Conservation (phyloP, 1,284 basidiomycete genomes). For the Rhodofomes roseus region DNA sequence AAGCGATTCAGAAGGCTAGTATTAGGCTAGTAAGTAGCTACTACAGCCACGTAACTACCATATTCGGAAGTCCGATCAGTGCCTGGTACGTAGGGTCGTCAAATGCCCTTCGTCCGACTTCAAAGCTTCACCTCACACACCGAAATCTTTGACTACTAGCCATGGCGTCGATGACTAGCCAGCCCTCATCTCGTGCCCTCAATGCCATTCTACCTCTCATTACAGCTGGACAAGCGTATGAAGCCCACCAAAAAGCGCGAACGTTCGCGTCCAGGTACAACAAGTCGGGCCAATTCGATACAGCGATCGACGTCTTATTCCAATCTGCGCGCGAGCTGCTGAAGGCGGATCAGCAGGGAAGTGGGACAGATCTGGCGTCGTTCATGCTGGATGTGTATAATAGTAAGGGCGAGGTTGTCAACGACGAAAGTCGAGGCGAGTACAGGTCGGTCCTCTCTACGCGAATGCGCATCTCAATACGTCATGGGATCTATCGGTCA, state of each 20-base stretch:
- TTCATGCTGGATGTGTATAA: conserved; percentile 84
- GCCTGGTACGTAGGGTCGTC: neutral
- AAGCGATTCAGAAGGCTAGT: neutral
- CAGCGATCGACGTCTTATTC: conserved; percentile 86
- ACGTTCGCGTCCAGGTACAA: conserved; percentile 88
- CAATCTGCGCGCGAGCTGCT: conserved; percentile 80
- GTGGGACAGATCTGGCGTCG: conserved; percentile 77
- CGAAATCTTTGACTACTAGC: neutral
- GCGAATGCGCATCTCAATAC: neutral
- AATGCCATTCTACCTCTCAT: conserved; percentile 77
- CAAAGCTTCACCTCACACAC: neutral
- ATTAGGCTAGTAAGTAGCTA: too few relatives aligned
- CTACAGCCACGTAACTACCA: neutral
- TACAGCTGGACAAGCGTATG: conserved; percentile 69
- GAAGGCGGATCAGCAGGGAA: conserved; percentile 84
- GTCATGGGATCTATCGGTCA: conserved; percentile 22
- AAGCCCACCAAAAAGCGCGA: conserved; percentile 92
- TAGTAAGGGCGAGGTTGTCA: conserved; percentile 60
- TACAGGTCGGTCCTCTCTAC: conserved; percentile 2
- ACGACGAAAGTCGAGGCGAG: conserved; percentile 75
- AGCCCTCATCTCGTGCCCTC: conserved; percentile 60
- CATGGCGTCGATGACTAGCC: conserved; percentile 23
- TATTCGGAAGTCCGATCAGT: neutral
- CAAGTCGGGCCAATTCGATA: conserved; percentile 74
- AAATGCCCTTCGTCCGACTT: too few relatives aligned